Evolutionary conservation across 2,329 filamentous ascomycete species (phyloP).

Genomic region (Alternaria triticimaculans): DNA sequence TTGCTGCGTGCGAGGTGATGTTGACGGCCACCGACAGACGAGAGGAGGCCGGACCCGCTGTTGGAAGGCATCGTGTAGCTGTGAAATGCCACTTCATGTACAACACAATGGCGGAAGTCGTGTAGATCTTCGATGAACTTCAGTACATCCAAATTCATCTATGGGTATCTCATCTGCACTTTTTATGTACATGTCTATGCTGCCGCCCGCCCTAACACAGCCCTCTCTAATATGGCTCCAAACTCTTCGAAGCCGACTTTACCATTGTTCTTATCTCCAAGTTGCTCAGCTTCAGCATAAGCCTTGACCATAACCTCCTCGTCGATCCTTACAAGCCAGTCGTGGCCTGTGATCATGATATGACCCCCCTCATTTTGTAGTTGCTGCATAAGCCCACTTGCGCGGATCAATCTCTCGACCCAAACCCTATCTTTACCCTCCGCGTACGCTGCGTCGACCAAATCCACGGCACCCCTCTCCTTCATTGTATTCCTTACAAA

Average conservation of each 20-base stretch:
- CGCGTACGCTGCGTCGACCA: conserved; percentile 50
- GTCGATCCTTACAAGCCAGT: conserved; percentile 53
- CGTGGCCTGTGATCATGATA: conserved; percentile 52
- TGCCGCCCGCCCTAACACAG: conserved; percentile 34
- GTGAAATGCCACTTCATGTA: neutral
- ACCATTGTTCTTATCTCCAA: conserved; percentile 34
- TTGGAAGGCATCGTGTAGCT: neutral
- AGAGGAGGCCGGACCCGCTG: neutral
- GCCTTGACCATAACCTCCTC: conserved; percentile 48
- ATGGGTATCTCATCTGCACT: conserved; percentile 14
- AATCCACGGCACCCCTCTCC: conserved; percentile 34
- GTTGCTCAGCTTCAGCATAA: conserved; percentile 46
- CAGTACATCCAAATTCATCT: neutral
- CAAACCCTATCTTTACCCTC: conserved; percentile 53
- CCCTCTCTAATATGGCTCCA: conserved; percentile 47
- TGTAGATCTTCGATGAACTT: neutral
- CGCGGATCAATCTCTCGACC: conserved; percentile 53
- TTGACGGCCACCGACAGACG: neutral
- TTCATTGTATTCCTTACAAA: conserved; percentile 36
- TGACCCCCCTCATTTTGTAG: conserved; percentile 32
- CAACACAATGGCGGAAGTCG: neutral
- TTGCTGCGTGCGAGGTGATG: conserved; percentile 19
- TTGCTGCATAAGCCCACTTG: conserved; percentile 48
- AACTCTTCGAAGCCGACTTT: conserved; percentile 48
- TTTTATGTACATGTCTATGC: neutral